A percentile compares a stretch with the other conserved stretches of the same genome.
Evolutionary conservation across 352 stramenopile genomes (phyloP).

Genomic region (Lagenidium giganteum): DNA sequence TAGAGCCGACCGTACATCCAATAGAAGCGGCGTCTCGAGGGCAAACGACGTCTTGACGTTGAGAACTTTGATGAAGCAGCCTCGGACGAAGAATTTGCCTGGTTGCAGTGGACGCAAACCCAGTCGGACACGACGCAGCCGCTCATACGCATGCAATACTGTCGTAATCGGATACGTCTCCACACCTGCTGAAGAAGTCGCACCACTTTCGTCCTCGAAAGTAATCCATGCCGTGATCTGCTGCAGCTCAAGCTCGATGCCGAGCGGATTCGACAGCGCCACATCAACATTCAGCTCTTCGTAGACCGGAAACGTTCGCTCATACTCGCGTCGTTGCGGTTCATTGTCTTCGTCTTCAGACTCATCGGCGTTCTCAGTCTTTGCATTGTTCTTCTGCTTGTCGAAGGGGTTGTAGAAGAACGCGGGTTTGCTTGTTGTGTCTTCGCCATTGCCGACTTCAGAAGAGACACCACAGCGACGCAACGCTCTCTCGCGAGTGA

Average conservation of each 20-base stretch:
- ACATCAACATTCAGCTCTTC: slow-evolving; percentile 59
- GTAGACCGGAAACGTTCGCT: slow-evolving; percentile 40
- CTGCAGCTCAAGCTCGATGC: slow-evolving; percentile 56
- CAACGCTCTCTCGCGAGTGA: slow-evolving; percentile 28
- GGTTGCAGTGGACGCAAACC: slow-evolving; percentile 33
- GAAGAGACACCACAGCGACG: slow-evolving; percentile 22
- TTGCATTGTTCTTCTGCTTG: slow-evolving; percentile 5
- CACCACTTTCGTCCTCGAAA: slow-evolving; percentile 8
- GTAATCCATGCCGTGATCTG: slow-evolving; percentile 52
- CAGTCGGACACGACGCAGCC: slow-evolving; percentile 37
- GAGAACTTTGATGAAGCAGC: slow-evolving; percentile 56
- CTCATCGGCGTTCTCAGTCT: background rate
- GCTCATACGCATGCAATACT: slow-evolving; percentile 47
- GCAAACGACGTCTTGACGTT: slow-evolving; percentile 59
- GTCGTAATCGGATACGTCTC: slow-evolving; percentile 60
- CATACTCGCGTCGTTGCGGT: slow-evolving; percentile 16
- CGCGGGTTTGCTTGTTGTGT: background rate
- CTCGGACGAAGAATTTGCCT: slow-evolving; percentile 37
- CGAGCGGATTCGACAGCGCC: slow-evolving; percentile 58
- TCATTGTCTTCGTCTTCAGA: slow-evolving; percentile 19
- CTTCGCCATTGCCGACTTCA: slow-evolving; percentile 3
- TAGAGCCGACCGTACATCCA: slow-evolving; percentile 39
- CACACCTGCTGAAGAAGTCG: slow-evolving; percentile 12
- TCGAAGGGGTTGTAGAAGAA: slow-evolving; percentile 41
- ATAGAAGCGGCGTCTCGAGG: slow-evolving; percentile 16